A percentile compares a stretch with the other conserved stretches of the same genome.
Evolutionary conservation across 176 grass and related monocot species (phyloP).

Genomic region (Paspalum notatum): DNA sequence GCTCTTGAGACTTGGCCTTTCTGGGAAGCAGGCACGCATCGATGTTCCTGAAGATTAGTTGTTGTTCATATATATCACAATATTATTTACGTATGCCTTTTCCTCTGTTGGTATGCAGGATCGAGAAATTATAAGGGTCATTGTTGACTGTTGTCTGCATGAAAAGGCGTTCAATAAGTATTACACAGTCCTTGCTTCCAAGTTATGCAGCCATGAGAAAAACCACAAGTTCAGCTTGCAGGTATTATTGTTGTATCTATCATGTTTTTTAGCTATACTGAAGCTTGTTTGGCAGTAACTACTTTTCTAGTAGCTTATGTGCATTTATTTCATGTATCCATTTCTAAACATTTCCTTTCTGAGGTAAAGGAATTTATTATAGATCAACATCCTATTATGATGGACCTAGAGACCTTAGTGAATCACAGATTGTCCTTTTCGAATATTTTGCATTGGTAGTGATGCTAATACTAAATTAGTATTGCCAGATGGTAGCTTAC

Average conservation of each 20-base stretch:
- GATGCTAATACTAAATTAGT: background rate
- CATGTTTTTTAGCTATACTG: constrained; percentile 9
- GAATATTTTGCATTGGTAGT: background rate
- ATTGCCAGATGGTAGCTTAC: background rate
- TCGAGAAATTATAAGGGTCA: constrained; percentile 88
- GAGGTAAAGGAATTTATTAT: constrained; percentile 7
- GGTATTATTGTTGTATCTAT: constrained; percentile 38
- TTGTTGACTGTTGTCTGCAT: constrained; percentile 96
- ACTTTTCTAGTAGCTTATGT: background rate
- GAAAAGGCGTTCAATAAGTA: constrained; percentile 99
- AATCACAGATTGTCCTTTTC: constrained; percentile 3
- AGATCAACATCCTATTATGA: background rate
- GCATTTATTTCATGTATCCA: background rate
- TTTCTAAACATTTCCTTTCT: background rate
- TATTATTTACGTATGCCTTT: constrained; percentile 30
- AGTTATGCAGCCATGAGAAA: constrained; percentile 90
- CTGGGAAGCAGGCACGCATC: constrained; percentile 77
- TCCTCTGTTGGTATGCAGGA: constrained; percentile 54
- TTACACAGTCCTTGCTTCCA: constrained; percentile 76
- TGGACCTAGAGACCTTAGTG: background rate
- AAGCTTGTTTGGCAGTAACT: background rate
- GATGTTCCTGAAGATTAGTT: background rate
- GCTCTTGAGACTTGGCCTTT: constrained; percentile 81
- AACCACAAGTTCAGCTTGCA: constrained; percentile 97
- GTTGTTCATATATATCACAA: constrained; percentile 21